Conservation (phyloP, 805 yeast genomes). For the Cyberlindnera americana region DNA sequence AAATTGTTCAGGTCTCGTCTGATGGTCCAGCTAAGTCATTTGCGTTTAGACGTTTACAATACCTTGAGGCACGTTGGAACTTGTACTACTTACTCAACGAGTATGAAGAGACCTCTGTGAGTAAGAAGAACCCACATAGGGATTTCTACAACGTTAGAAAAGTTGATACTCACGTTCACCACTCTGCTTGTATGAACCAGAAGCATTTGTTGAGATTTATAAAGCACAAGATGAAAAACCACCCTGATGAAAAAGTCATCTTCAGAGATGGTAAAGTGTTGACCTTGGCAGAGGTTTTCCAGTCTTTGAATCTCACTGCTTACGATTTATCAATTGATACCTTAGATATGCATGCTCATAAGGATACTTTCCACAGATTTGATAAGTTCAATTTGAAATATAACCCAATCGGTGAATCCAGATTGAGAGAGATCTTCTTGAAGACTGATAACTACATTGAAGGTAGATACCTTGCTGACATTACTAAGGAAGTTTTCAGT, state of each 20-base stretch:
- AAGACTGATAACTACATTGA: conserved; percentile 92
- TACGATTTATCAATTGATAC: conserved; percentile 96
- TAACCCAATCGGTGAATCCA: conserved; percentile 97
- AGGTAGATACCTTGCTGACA: conserved; percentile 88
- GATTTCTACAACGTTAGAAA: conserved; percentile 96
- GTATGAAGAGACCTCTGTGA: conserved; percentile 85
- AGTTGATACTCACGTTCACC: conserved; percentile 98
- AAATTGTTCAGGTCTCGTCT: conserved; percentile 67
- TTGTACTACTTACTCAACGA: conserved; percentile 84
- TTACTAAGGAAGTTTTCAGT: conserved; percentile 86
- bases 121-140: conserved; percentile 92
- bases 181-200: conserved; percentile 98
- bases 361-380: conserved; percentile 95
- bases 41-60: conserved; percentile 91
- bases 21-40: conserved; percentile 97
- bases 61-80: conserved; percentile 96
- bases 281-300: conserved; percentile 84
- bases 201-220: conserved; percentile 92
- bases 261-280: conserved; percentile 88
- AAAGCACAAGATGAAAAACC: conserved; percentile 86
- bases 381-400: conserved; percentile 96
- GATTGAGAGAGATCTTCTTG: conserved; percentile 91
- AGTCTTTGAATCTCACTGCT: conserved; percentile 86
- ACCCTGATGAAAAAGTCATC: conserved; percentile 86
- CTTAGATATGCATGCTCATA: conserved; percentile 98